These are phyloP conservation scores for Turritis glabra DNA, from an alignment of 345 rosid genomes.

Conservation along the genomic window DNA sequence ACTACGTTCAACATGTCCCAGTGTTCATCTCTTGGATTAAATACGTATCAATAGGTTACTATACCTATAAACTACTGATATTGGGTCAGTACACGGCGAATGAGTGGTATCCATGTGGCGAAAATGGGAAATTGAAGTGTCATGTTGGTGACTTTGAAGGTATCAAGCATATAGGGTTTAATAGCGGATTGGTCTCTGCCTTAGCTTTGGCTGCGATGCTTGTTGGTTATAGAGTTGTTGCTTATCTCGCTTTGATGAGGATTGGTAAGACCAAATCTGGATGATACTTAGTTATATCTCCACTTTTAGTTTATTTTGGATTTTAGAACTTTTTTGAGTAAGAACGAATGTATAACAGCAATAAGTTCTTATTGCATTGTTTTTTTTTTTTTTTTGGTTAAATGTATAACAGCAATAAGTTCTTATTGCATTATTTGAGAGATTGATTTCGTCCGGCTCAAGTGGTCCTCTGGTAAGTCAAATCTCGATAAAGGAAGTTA, in stretches of 20 bases:
- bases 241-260: slow-evolving; percentile 73
- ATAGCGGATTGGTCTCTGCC: slow-evolving; percentile 47
- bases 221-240: slow-evolving; percentile 77
- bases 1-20: slow-evolving; percentile 82
- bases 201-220: slow-evolving; percentile 71
- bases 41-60: slow-evolving; percentile 80
- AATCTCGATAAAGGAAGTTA: neutral
- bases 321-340: slow-evolving; percentile 8
- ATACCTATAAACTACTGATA: slow-evolving; percentile 79
- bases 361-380: neutral
- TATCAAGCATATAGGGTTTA: slow-evolving; percentile 53
- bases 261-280: slow-evolving; percentile 37
- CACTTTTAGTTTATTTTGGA: neutral
- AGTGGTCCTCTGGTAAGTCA: slow-evolving; percentile 21
- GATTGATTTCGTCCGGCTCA: slow-evolving; percentile 10
- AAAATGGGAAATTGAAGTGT: slow-evolving; percentile 45
- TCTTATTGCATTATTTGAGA: neutral
- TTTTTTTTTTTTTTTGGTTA: neutral
- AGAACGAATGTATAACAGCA: slow-evolving; percentile 10
- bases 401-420: slow-evolving; percentile 20
- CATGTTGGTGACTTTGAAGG: slow-evolving; percentile 69
- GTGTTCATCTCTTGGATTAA: slow-evolving; percentile 80
- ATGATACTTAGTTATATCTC: slow-evolving; percentile 6
- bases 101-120: slow-evolving; percentile 67
- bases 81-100: slow-evolving; percentile 68